A percentile compares a stretch with the other conserved stretches of the same genome.
These are phyloP conservation scores for Ogataea pini DNA, from an alignment of 805 yeast species.

Conservation along the genomic window DNA sequence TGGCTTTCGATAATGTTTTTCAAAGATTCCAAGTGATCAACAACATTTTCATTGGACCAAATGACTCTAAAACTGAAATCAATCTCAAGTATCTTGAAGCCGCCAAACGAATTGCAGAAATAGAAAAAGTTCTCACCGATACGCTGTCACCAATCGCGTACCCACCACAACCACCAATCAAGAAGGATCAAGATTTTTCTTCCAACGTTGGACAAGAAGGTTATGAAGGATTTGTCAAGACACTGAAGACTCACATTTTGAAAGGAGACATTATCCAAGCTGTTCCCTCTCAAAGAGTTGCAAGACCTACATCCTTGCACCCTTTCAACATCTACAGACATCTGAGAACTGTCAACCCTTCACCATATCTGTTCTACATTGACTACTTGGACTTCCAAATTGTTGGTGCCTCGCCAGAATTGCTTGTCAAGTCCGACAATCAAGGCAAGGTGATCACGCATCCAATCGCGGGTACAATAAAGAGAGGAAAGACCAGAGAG, in stretches of 20 bases:
- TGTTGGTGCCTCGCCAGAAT: conserved; percentile 97
- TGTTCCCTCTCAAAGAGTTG: conserved; percentile 96
- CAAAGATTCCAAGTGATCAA: conserved; percentile 90
- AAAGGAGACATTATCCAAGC: conserved; percentile 96
- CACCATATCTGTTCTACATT: conserved; percentile 93
- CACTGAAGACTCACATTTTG: conserved; percentile 75
- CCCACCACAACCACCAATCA: conserved; percentile 77
- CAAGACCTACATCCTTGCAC: conserved; percentile 91
- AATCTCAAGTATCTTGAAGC: conserved; percentile 55
- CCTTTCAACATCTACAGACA: conserved; percentile 97
- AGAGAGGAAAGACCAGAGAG: conserved; percentile 84
- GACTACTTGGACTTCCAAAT: conserved; percentile 91
- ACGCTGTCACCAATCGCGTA: conserved; percentile 46
- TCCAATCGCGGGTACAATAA: conserved; percentile 97
- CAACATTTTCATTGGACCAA: conserved; percentile 56
- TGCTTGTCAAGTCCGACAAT: conserved; percentile 77
- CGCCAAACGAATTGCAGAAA: conserved; percentile 54
- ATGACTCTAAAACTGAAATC: conserved; percentile 35
- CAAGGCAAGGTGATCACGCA: conserved; percentile 82
- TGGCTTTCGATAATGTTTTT: conserved; percentile 92
- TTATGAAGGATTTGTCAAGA: conserved; percentile 78
- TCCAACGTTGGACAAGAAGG: conserved; percentile 95
- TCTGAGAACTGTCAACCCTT: conserved; percentile 92
- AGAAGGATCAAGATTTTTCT: conserved; percentile 63
- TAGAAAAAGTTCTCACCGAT: conserved; percentile 51